phyloP scores from a whole-genome alignment of 169 alveolate species.

The Eimeria tenella region DNA sequence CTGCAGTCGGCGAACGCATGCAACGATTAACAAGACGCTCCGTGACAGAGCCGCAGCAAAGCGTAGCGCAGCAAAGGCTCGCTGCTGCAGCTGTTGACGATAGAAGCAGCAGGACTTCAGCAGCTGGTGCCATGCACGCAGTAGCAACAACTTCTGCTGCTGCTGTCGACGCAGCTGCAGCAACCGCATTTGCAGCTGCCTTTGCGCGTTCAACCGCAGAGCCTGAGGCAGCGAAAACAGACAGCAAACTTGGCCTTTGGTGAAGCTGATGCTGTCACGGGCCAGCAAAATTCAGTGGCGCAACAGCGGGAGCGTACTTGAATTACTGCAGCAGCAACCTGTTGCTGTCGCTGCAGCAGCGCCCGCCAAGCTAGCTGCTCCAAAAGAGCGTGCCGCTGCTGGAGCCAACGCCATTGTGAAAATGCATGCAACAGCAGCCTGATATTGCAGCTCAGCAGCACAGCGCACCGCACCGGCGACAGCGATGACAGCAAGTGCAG shows the following conservation, averaged over 20 bases:
- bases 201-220: not conserved
- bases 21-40: not conserved
- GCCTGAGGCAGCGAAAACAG: not conserved
- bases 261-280: not conserved
- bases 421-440: constrained; percentile 19
- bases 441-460: not conserved
- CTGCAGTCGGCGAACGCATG: constrained; percentile 36
- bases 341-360: constrained; percentile 21
- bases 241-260: not conserved
- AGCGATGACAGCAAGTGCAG: not conserved
- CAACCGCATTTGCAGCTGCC: constrained; percentile 16
- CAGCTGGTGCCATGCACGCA: constrained; percentile 17
- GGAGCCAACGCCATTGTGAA: constrained; percentile 23
- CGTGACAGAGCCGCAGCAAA: not conserved
- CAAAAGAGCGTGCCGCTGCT: not conserved
- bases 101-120: not conserved
- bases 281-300: not conserved
- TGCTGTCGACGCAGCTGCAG: not conserved
- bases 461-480: not conserved
- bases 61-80: constrained; percentile 4
- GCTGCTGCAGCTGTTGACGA: constrained; percentile 7
- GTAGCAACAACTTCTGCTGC: not conserved
- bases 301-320: not conserved
- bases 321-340: constrained; percentile 5
- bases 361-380: not conserved